phyloP scores from a whole-genome alignment of 129 eudicot species.

The Flaveria trinervia region DNA sequence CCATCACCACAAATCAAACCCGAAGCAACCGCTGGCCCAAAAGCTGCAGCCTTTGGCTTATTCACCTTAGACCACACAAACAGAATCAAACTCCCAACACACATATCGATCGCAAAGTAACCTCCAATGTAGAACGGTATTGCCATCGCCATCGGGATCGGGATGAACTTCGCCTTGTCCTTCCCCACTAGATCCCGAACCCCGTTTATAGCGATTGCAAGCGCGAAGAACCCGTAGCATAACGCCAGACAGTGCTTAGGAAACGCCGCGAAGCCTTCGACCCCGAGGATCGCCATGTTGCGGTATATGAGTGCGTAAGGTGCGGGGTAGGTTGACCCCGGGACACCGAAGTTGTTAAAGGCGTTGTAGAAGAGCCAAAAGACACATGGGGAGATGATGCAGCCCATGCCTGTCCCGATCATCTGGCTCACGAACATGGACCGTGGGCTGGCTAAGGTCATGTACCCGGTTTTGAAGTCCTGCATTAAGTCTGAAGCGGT shows the following conservation, averaged over 20 bases:
- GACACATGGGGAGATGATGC: conserved; percentile 88
- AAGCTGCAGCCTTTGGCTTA: conserved; percentile 80
- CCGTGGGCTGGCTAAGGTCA: conserved; percentile 92
- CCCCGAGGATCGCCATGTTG: conserved; percentile 92
- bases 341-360: conserved; percentile 55
- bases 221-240: conserved; percentile 68
- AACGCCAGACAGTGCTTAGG: conserved; percentile 80
- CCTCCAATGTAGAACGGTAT: conserved; percentile 88
- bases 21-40: conserved; percentile 97
- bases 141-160: conserved; percentile 99
- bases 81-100: conserved; percentile 83
- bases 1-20: conserved; percentile 98
- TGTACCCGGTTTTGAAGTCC: conserved; percentile 93
- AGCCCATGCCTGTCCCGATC: conserved; percentile 93
- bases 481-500: conserved; percentile 94
- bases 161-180: conserved; percentile 58
- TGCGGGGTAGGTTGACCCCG: conserved; percentile 71
- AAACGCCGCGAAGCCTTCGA: conserved; percentile 77
- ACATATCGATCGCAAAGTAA: conserved; percentile 90
- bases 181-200: conserved; percentile 64
- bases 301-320: conserved; percentile 78
- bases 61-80: conserved; percentile 71
- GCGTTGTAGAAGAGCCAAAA: conserved; percentile 96
- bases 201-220: conserved; percentile 64
- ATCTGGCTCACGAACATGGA: conserved; percentile 98